Base-by-base conservation (phyloP, 345 rosid genomes). In the Xanthoceras sorbifolium region DNA sequence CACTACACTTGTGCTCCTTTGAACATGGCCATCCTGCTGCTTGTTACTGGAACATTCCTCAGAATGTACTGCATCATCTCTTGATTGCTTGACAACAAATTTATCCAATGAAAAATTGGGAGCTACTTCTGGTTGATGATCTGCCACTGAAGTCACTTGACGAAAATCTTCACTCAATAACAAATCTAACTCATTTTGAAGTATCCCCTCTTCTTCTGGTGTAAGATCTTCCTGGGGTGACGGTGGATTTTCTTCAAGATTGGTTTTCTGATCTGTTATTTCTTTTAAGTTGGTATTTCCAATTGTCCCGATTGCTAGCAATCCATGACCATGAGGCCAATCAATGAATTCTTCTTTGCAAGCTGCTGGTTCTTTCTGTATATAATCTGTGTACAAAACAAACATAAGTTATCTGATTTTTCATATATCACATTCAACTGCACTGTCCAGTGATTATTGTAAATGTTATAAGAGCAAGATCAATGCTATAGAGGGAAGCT, bases 291-390 rank as follows among this genome's bases (percentile, higher is more conserved):
- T 72, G 31, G 72, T 82, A 61, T 82, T 89, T 78, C 98, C 96
- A 46, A 94, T 85, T 50, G 98, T 94, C n/a, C 98, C 98, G 2
- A 94, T 94, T 18, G 91, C 86, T 44, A 94, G 81, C 79, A 92
- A 77, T 3, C 84, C 90, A 40, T 84, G 84, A 69, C 85, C 90
- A 48, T 84, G 84, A 69, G 90, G 87, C 98, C 93, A 92, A 67
- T 88, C 85, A 36, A 83, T 85, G 65, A 86, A 84, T 77, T 90
- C 96, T 82, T 90, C 91, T 64, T 79, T 77, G 67, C 80, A 62
- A 55, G 79, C 12, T 22, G 61, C 28, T 55, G 54, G 23, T 75
- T 80, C 84, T 63, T 61, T 66, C 59, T 22, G 46, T 23, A 9
- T 29, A 66, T 75, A 73, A 76, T 77, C 83, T 77, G 31, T 29